Conservation (phyloP, 108 stramenopile genomes). For the Cylindrotheca closterium region DNA sequence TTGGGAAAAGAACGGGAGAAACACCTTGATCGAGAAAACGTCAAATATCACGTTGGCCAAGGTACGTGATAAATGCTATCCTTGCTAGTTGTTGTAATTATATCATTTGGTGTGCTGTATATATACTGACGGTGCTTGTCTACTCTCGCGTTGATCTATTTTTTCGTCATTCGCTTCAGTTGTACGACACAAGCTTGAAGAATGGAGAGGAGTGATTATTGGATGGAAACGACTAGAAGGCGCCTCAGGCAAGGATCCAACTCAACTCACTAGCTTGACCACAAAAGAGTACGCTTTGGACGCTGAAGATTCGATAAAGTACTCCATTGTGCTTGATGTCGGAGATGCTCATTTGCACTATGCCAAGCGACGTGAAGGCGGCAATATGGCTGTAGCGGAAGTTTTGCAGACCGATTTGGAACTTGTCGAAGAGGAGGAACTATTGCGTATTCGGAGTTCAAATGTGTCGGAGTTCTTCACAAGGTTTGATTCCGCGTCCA, state of each 20-base stretch:
- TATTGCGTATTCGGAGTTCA: slow-evolving; percentile 60
- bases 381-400: neutral
- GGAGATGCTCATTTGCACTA: slow-evolving; percentile 58
- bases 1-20: slow-evolving; percentile 25
- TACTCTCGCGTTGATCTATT: too few relatives aligned
- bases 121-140: too few relatives aligned
- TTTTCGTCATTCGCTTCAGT: too few relatives aligned
- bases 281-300: slow-evolving; percentile 52
- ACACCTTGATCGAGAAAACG: slow-evolving; percentile 33
- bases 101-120: too few relatives aligned
- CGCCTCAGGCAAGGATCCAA: slow-evolving; percentile 3
- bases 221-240: slow-evolving; percentile 55
- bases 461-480: slow-evolving; percentile 48
- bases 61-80: too few relatives aligned
- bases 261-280: slow-evolving; percentile 62
- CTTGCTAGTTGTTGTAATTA: too few relatives aligned
- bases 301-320: slow-evolving; percentile 35
- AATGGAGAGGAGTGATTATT: slow-evolving; percentile 74
- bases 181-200: slow-evolving; percentile 57
- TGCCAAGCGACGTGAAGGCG: slow-evolving; percentile 23
- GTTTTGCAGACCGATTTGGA: slow-evolving; percentile 50
- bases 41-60: slow-evolving; percentile 68
- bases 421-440: slow-evolving; percentile 49
- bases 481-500: slow-evolving; percentile 36
- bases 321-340: slow-evolving; percentile 59